phyloP scores from a whole-genome alignment of 2,329 filamentous ascomycete genomes.

The Fusarium incarnatum region DNA sequence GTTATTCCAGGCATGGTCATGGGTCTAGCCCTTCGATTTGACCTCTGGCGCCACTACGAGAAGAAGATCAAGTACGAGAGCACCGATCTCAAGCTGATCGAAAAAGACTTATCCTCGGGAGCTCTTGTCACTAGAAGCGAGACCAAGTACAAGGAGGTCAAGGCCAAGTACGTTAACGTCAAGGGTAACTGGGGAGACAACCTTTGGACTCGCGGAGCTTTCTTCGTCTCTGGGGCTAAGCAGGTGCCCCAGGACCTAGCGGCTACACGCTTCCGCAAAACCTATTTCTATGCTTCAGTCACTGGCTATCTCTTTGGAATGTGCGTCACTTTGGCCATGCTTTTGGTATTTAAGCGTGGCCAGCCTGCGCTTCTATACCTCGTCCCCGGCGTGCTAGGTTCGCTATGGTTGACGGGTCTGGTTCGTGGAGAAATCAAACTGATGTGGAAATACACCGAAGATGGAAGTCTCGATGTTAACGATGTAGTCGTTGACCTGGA shows the following conservation, averaged over 20 bases:
- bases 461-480: conserved; percentile 66
- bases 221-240: conserved; percentile 43
- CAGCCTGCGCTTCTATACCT: conserved; percentile 94
- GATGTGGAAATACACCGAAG: conserved; percentile 88
- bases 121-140: conserved; percentile 52
- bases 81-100: conserved; percentile 50
- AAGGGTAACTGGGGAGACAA: conserved; percentile 84
- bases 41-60: conserved; percentile 86
- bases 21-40: conserved; percentile 88
- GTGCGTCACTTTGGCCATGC: conserved; percentile 78
- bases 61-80: conserved; percentile 67
- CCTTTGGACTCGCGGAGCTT: conserved; percentile 73
- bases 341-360: conserved; percentile 81
- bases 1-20: conserved; percentile 93
- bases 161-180: conserved; percentile 66
- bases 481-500: conserved; percentile 69
- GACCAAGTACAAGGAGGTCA: conserved; percentile 60
- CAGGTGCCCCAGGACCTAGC: conserved; percentile 49
- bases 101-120: conserved; percentile 50
- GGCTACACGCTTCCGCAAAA: conserved; percentile 75
- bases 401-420: conserved; percentile 79
- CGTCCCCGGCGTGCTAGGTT: conserved; percentile 83
- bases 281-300: conserved; percentile 84
- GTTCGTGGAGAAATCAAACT: conserved; percentile 76
- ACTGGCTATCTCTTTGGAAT: conserved; percentile 83